Evolutionary conservation across 2,329 filamentous ascomycete species (phyloP).

Genomic region (Fusarium domesticum): DNA sequence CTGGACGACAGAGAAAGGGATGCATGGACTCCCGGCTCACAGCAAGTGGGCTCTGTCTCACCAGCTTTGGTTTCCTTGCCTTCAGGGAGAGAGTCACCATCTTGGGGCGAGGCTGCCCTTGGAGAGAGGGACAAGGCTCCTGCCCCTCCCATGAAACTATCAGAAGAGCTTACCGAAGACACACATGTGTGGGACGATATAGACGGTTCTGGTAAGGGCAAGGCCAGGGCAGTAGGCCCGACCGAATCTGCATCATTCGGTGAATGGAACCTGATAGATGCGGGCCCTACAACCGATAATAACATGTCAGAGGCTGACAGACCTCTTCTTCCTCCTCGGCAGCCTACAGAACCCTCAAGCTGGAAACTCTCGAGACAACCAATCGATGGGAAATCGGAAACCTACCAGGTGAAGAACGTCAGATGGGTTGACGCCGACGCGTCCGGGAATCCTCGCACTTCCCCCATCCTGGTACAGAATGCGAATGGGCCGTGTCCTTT

Average conservation of each 20-base stretch:
- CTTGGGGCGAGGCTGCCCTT: conserved; percentile 40
- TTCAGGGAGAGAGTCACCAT: conserved; percentile 37
- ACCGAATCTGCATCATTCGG: conserved; percentile 32
- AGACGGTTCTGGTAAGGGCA: conserved; percentile 41
- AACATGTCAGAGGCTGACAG: conserved; percentile 16
- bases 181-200: conserved; percentile 52
- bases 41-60: conserved; percentile 26
- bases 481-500: conserved; percentile 92
- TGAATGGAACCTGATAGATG: conserved; percentile 53
- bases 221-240: conserved; percentile 33
- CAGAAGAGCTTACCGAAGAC: conserved; percentile 39
- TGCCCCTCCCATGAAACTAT: conserved; percentile 24
- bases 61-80: conserved; percentile 37
- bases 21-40: conserved; percentile 32
- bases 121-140: conserved; percentile 27
- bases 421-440: conserved; percentile 71
- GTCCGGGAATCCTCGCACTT: conserved; percentile 63
- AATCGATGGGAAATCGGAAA: conserved; percentile 59
- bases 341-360: conserved; percentile 27
- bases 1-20: conserved; percentile 30
- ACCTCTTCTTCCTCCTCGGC: conserved; percentile 41
- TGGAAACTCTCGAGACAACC: conserved; percentile 43
- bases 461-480: conserved; percentile 88
- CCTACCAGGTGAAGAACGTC: conserved; percentile 90
- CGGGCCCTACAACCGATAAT: conserved; percentile 30